phyloP scores from a whole-genome alignment of 139 green algal genomes.

The Spirogloea muscicola region DNA sequence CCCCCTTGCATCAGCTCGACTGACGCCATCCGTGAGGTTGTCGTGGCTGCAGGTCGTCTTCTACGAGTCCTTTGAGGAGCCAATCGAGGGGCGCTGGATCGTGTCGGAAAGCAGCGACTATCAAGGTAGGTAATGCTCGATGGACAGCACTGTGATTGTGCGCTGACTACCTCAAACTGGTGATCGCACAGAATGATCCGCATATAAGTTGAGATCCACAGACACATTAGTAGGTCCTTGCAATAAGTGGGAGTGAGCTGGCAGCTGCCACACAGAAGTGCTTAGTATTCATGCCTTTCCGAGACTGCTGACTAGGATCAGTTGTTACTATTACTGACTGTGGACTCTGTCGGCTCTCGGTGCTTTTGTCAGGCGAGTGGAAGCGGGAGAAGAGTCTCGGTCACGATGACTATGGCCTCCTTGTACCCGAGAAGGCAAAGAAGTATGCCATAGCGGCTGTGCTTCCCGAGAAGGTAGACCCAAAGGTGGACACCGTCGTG shows the following conservation, averaged over 20 bases:
- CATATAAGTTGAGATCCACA: neutral
- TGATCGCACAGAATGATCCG: neutral
- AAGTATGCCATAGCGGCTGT: slow-evolving; percentile 70
- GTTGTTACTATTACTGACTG: slow-evolving; percentile 5
- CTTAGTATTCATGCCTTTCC: neutral
- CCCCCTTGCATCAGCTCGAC: too few species aligned
- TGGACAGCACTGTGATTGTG: neutral
- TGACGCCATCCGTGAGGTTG: too few species aligned
- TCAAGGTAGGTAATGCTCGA: slow-evolving; percentile 8
- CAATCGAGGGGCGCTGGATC: slow-evolving; percentile 16
- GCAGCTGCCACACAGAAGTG: neutral
- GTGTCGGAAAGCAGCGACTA: slow-evolving; percentile 26
- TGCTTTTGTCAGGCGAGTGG: slow-evolving; percentile 22
- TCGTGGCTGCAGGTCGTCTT: slow-evolving; percentile 20
- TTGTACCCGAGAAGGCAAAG: slow-evolving; percentile 68
- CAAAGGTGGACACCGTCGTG: slow-evolving; percentile 46
- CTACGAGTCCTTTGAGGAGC: slow-evolving; percentile 24
- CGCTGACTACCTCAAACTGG: neutral
- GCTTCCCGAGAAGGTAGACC: slow-evolving; percentile 57
- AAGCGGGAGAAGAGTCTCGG: slow-evolving; percentile 12
- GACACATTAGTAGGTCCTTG: neutral
- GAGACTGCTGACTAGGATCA: neutral
- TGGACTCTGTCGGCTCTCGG: neutral
- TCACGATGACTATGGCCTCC: slow-evolving; percentile 36
- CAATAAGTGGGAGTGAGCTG: neutral